phyloP scores from a whole-genome alignment of 139 green algal genomes.

The Coelastrella sp. region DNA sequence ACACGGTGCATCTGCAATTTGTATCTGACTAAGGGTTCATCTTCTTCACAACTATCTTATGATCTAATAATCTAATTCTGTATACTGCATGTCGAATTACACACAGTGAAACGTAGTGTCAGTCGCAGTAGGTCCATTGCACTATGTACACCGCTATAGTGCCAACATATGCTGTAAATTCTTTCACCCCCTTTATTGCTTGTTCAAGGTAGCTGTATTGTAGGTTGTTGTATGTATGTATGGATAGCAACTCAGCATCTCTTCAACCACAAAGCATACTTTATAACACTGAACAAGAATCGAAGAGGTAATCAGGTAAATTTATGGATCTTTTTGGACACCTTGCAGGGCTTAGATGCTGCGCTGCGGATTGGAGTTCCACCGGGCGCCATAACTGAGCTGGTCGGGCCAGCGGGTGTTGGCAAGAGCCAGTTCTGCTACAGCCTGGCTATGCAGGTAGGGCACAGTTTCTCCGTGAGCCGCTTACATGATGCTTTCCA shows the following conservation, averaged over 20 bases:
- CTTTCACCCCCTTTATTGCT: background rate
- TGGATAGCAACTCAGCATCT: background rate
- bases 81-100: too few species aligned
- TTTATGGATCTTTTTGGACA: background rate
- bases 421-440: conserved; percentile 77
- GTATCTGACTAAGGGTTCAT: too few species aligned
- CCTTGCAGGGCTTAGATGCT: conserved; percentile 53
- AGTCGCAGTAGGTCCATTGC: too few species aligned
- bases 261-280: background rate
- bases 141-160: background rate
- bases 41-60: too few species aligned
- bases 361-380: conserved; percentile 62
- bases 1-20: too few species aligned
- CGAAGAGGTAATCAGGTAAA: too few species aligned
- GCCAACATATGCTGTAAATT: background rate
- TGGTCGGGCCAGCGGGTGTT: conserved; percentile 72
- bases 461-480: background rate
- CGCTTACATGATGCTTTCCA: background rate
- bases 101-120: too few species aligned
- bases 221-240: too few species aligned
- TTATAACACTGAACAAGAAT: too few species aligned
- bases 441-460: conserved; percentile 28
- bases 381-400: conserved; percentile 65
- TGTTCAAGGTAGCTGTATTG: too few species aligned
- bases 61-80: too few species aligned